A percentile compares a stretch with the other conserved stretches of the same genome.
These are phyloP conservation scores for Antitrichia curtipendula DNA, from an alignment of 225 moss, liverwort and hornwort genomes.

Conservation along the genomic window DNA sequence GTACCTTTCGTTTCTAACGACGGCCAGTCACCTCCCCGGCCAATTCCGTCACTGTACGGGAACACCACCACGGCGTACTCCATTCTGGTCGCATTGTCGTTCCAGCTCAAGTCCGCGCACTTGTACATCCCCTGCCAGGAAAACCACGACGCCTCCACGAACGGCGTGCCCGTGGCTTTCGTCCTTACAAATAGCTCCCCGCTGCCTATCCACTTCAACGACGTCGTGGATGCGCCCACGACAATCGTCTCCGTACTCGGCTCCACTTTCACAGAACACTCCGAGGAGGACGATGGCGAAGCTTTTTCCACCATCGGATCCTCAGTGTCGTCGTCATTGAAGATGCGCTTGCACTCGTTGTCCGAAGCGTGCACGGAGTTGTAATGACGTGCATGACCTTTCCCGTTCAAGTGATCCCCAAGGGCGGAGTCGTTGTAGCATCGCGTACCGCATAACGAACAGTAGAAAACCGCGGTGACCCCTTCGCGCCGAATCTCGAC, in stretches of 20 bases:
- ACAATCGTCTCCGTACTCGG: constrained; percentile 19
- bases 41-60: constrained; percentile 95
- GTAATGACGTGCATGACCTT: constrained; percentile 64
- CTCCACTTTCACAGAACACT: constrained; percentile 1
- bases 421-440: constrained; percentile 85
- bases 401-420: constrained; percentile 79
- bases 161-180: constrained; percentile 20
- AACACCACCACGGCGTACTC: constrained; percentile 84
- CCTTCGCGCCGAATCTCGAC: constrained; percentile 91
- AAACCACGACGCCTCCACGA: constrained; percentile 89
- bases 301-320: not conserved
- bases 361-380: constrained; percentile 23
- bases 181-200: constrained; percentile 82
- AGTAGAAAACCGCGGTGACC: constrained; percentile 60
- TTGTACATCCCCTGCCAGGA: constrained; percentile 76
- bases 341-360: not conserved
- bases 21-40: constrained; percentile 88
- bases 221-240: constrained; percentile 29
- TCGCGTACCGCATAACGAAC: constrained; percentile 64
- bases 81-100: constrained; percentile 48
- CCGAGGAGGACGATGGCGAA: not conserved
- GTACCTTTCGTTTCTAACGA: constrained; percentile 25
- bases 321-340: not conserved
- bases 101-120: constrained; percentile 36
- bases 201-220: constrained; percentile 85